Evolutionary conservation across 148 eudicot species (phyloP), one percentile per base, ranked within the genome.

Genomic region (Agrostemma githago): DNA sequence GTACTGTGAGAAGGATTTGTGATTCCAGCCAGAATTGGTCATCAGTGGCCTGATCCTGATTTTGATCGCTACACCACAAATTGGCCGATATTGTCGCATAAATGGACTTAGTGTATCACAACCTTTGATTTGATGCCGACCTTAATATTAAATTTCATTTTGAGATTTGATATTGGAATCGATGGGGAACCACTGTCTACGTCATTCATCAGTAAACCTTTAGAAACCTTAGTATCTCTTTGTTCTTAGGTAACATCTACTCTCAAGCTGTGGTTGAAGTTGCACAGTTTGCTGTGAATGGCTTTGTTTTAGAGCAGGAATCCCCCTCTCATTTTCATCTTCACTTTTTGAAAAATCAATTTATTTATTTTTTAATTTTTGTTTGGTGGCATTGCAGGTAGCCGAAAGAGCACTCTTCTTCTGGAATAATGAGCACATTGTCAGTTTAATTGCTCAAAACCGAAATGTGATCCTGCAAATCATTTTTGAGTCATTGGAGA

Each of bases 341-440:
- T 2, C 10, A 17, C 41, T 3, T 17, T 6, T 1, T 14, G 34
- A 10, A 12, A 38, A 39, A 17, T 26, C 19, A 3, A 58, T 9
- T 61, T n/a, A 26, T 26, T 26, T n/a, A n/a, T n/a, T 26, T 26
- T 26, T 26, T 0, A 26, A 26, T 0, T 26, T 26, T 26, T 26
- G 40, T 12, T 37, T 20, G 8, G 56, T 77, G 41, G 56, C n/a
- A 5, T 64, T 81, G 79, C 89, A 89, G 93, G 87, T 89, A 73
- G 90, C 93, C n/a, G 93, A 89, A 82, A 83, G 89, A 77, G 85
- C 90, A 11, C 88, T 89, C 17, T 87, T 85, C 68, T 67, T 89
- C 71, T 89, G 93, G 93, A 89, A 89, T 38, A 89, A 86, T 37
- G 93, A 89, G 61, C 90, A 87, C 72, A 87, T 89, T 56, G 90